Conservation (phyloP, 257 asterid genomes). For the Prunella vulgaris region DNA sequence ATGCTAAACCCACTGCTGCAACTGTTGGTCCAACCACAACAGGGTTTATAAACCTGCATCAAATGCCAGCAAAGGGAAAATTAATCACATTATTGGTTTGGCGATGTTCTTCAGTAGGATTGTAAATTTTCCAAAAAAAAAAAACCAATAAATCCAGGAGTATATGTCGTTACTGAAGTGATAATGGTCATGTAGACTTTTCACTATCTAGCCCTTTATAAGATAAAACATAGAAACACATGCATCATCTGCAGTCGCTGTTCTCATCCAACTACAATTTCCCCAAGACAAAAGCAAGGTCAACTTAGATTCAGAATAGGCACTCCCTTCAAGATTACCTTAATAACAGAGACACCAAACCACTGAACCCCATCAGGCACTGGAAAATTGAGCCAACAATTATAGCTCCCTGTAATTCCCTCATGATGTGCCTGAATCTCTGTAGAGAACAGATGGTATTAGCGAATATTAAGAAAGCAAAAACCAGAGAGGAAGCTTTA, state of each 20-base stretch:
- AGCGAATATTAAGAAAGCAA: background rate
- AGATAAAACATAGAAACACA: background rate
- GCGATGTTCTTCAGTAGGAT: background rate
- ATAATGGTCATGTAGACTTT: background rate
- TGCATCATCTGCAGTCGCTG: background rate
- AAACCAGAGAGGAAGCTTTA: background rate
- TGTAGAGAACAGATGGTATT: conserved; percentile 28
- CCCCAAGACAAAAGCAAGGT: conserved; percentile 11
- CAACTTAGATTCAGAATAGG: background rate
- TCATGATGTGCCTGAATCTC: conserved; percentile 94
- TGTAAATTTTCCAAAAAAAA: background rate
- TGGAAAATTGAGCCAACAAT: conserved; percentile 86
- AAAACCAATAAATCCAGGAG: background rate
- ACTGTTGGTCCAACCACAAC: conserved; percentile 94
- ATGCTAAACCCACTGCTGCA: conserved; percentile 89
- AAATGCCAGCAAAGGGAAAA: background rate
- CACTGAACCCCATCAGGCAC: conserved; percentile 86
- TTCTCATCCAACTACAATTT: background rate
- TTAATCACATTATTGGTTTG: conserved; percentile 8
- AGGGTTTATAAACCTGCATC: conserved; percentile 85
- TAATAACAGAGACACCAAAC: conserved; percentile 74
- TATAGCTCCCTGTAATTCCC: conserved; percentile 95
- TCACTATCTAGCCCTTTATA: background rate
- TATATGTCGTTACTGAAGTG: background rate
- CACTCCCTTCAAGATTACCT: conserved; percentile 44